phyloP scores from a whole-genome alignment of 2,329 filamentous ascomycete species.

The Akanthomyces muscarius region DNA sequence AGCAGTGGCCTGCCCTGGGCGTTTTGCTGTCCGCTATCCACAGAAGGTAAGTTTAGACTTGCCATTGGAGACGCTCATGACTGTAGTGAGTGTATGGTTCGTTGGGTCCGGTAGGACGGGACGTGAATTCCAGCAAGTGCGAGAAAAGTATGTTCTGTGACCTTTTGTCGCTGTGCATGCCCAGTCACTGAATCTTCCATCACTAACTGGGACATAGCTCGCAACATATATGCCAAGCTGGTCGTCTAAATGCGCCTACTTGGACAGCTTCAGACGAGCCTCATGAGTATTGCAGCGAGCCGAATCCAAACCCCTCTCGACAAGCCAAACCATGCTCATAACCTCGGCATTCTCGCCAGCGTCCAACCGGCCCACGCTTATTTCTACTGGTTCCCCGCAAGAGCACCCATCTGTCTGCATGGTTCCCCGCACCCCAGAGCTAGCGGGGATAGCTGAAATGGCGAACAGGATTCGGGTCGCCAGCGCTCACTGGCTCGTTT shows the following conservation, averaged over 20 bases:
- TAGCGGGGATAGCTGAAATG: not conserved
- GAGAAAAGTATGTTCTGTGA: not conserved
- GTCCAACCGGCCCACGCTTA: not conserved
- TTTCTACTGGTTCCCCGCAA: conserved; percentile 1
- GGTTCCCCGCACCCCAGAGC: conserved; percentile 12
- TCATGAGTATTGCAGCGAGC: not conserved
- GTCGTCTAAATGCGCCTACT: not conserved
- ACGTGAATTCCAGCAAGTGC: not conserved
- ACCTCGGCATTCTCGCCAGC: not conserved
- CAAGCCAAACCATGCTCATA: not conserved
- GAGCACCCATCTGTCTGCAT: not conserved
- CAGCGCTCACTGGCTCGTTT: not conserved
- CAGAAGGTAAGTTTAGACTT: not conserved
- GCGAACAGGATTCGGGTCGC: not conserved
- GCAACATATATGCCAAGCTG: not conserved
- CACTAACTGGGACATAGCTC: not conserved
- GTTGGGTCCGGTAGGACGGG: not conserved
- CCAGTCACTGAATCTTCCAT: not conserved
- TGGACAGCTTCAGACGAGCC: not conserved
- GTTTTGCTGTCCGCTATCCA: not conserved
- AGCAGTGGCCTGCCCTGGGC: not conserved
- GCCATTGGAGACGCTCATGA: not conserved
- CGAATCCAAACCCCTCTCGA: not conserved
- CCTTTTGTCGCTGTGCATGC: not conserved
- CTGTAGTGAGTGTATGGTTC: not conserved